Percentiles rank a stretch among this genome's conserved stretches.
Evolutionary conservation across 2,329 filamentous ascomycete species (phyloP).

Genomic region (Hymenoscyphus salicellus): DNA sequence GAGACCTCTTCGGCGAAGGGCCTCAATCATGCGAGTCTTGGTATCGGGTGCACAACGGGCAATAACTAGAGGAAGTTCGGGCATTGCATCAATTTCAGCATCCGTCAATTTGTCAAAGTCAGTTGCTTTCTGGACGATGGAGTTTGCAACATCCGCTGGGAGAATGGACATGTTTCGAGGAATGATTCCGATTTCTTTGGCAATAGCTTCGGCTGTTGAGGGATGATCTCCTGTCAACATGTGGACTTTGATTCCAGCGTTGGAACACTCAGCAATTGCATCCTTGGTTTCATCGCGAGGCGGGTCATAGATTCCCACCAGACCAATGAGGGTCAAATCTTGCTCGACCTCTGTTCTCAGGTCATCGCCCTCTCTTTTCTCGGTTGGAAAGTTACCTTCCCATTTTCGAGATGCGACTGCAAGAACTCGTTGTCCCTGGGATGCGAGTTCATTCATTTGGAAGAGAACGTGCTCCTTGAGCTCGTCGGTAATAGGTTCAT

Average conservation of each 20-base stretch:
- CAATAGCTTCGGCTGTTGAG: slow-evolving; percentile 55
- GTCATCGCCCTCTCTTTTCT: slow-evolving; percentile 24
- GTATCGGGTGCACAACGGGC: slow-evolving; percentile 52
- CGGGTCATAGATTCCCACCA: slow-evolving; percentile 58
- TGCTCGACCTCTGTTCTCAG: slow-evolving; percentile 46
- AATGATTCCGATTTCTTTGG: slow-evolving; percentile 54
- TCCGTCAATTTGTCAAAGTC: slow-evolving; percentile 46
- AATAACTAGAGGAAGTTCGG: slow-evolving; percentile 51
- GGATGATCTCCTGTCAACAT: slow-evolving; percentile 69
- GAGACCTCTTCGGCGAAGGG: slow-evolving; percentile 47
- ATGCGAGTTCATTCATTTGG: slow-evolving; percentile 55
- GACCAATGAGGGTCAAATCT: slow-evolving; percentile 52
- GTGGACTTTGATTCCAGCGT: slow-evolving; percentile 68
- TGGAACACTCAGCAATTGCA: slow-evolving; percentile 58
- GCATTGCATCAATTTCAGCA: slow-evolving; percentile 49
- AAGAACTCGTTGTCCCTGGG: slow-evolving; percentile 58
- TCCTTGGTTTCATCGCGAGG: slow-evolving; percentile 56
- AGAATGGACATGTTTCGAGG: slow-evolving; percentile 44
- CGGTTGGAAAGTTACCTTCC: slow-evolving; percentile 22
- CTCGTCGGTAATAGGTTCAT: slow-evolving; percentile 41
- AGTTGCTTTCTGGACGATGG: slow-evolving; percentile 53
- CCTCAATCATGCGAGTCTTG: slow-evolving; percentile 55
- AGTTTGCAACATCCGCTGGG: slow-evolving; percentile 44
- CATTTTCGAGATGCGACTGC: slow-evolving; percentile 48
- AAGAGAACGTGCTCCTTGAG: slow-evolving; percentile 46